Conservation (phyloP, 768 basidiomycete species). For the Termitomyces bulborhizus region DNA sequence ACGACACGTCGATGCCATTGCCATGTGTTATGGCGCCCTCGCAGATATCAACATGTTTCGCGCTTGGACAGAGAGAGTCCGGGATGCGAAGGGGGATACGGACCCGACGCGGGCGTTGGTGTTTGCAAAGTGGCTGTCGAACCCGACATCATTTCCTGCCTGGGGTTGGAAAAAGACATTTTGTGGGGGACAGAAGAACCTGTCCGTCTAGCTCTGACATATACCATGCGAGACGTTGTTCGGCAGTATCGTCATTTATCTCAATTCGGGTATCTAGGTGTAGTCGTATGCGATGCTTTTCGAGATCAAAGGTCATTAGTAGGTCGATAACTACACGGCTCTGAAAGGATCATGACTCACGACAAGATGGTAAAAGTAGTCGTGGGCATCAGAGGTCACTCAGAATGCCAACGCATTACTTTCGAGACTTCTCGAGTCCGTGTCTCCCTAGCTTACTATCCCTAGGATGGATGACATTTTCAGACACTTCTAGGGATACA, state of each 20-base stretch:
- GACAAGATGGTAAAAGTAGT: too few species aligned
- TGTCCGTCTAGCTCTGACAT: not conserved
- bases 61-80: slow-evolving; percentile 24
- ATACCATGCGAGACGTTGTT: not conserved
- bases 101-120: slow-evolving; percentile 20
- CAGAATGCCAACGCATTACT: too few species aligned
- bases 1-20: slow-evolving; percentile 30
- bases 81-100: slow-evolving; percentile 16
- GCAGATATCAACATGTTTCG: slow-evolving; percentile 28
- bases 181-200: slow-evolving; percentile 1
- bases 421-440: too few species aligned
- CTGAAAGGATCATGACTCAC: too few species aligned
- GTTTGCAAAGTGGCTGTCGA: slow-evolving; percentile 27
- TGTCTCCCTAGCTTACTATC: too few species aligned
- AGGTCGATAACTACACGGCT: not conserved
- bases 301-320: not conserved
- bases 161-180: slow-evolving; percentile 29
- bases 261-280: not conserved
- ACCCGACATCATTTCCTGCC: slow-evolving; percentile 28
- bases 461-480: too few species aligned
- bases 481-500: too few species aligned
- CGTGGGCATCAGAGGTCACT: too few species aligned
- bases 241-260: not conserved
- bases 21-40: slow-evolving; percentile 36
- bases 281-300: not conserved